Evolutionary conservation across 164 flowering plant genomes (phyloP).

Genomic region (Protea cynaroides): DNA sequence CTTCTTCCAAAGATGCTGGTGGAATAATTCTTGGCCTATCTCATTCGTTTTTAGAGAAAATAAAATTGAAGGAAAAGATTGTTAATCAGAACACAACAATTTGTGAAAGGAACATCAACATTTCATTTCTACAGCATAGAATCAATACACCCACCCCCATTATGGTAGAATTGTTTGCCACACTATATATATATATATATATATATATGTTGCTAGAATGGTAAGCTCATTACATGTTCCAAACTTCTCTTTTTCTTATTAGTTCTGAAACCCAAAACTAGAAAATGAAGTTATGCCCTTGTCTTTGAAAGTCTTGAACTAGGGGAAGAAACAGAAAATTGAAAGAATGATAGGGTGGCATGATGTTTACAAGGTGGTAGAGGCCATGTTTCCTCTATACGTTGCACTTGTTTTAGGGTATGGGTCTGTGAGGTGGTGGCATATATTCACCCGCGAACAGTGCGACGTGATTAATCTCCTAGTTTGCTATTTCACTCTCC

Average conservation of each 20-base stretch:
- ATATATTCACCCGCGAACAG: slow-evolving; percentile 52
- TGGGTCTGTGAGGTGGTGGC: slow-evolving; percentile 59
- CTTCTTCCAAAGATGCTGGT: slow-evolving; percentile 17
- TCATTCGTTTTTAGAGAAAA: slow-evolving; percentile 31
- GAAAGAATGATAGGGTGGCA: slow-evolving; percentile 36
- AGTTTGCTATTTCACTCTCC: slow-evolving; percentile 64
- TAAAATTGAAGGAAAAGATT: slow-evolving; percentile 1
- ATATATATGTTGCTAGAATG: slow-evolving; percentile 12
- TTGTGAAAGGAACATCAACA: slow-evolving; percentile 19
- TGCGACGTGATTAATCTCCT: slow-evolving; percentile 53
- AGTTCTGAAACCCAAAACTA: too few species aligned
- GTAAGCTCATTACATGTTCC: slow-evolving; percentile 2
- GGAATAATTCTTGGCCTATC: slow-evolving; percentile 44
- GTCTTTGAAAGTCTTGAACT: not conserved
- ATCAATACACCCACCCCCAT: slow-evolving; percentile 25
- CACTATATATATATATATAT: not conserved
- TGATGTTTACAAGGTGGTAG: slow-evolving; percentile 46
- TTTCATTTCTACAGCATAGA: slow-evolving; percentile 27
- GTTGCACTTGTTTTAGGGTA: slow-evolving; percentile 45
- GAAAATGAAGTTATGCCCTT: not conserved
- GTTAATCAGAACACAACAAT: slow-evolving; percentile 10
- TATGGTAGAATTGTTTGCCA: not conserved
- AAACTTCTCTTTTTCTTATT: not conserved
- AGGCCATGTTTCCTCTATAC: slow-evolving; percentile 48
- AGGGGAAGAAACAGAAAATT: not conserved